These are phyloP conservation scores for Diplogelasinospora grovesii DNA, from an alignment of 495 filamentous ascomycete genomes.

Conservation along the genomic window DNA sequence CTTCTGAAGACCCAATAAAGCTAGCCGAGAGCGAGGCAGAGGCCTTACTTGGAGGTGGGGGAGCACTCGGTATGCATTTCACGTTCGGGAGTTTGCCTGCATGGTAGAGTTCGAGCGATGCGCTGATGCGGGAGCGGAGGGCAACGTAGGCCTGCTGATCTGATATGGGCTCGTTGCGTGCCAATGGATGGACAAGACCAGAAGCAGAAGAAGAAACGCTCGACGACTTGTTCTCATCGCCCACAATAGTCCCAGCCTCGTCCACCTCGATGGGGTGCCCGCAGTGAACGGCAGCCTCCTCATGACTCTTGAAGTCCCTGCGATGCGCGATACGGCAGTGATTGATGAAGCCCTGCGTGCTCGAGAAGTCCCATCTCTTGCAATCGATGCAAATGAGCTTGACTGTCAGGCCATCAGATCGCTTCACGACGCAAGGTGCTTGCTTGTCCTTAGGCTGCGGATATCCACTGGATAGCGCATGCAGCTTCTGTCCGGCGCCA, in stretches of 20 bases:
- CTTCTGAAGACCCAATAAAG: conserved; percentile 58
- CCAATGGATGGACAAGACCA: conserved; percentile 64
- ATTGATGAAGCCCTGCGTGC: conserved; percentile 96
- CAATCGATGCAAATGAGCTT: conserved; percentile 90
- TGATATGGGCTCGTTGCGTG: conserved; percentile 48
- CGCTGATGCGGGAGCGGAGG: conserved; percentile 40
- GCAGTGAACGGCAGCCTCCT: conserved; percentile 84
- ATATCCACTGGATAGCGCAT: conserved; percentile 67
- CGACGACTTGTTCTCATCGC: conserved; percentile 42
- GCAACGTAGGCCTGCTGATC: conserved; percentile 49
- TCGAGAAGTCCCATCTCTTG: conserved; percentile 81
- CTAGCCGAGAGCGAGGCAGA: conserved; percentile 13
- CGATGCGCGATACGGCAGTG: conserved; percentile 94
- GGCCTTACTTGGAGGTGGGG: conserved; percentile 12
- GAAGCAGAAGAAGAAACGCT: conserved; percentile 16
- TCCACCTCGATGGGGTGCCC: conserved; percentile 73
- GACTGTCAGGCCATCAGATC: conserved; percentile 48
- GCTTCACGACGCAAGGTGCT: conserved; percentile 46
- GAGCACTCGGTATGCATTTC: conserved; percentile 30
- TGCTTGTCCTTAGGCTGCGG: conserved; percentile 60
- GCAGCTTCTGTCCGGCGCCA: conserved; percentile 53
- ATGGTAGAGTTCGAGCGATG: conserved; percentile 39
- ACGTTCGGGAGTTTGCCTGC: conserved; percentile 41
- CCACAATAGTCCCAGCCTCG: conserved; percentile 49
- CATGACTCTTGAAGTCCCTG: conserved; percentile 86